Conservation (phyloP, 2,329 filamentous ascomycete genomes). For the Biscogniauxia mediterranea region DNA sequence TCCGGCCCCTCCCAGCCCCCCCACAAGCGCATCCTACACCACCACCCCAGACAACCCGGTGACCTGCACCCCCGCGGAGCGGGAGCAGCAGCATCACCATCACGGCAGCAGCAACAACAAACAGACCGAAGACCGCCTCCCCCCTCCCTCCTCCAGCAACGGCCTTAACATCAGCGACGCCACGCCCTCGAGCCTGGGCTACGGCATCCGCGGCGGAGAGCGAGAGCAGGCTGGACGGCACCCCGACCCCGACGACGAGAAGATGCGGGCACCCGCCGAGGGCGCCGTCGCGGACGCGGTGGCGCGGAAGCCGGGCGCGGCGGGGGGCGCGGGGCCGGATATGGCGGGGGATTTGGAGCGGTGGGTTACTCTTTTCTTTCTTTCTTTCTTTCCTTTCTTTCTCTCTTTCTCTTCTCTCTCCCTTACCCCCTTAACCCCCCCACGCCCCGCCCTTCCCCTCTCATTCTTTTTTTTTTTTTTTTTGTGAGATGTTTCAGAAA, state of each 20-base stretch:
- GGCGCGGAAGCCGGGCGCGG: slow-evolving; percentile 29
- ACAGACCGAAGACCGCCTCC: slow-evolving; percentile 20
- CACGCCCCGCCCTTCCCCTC: too few relatives aligned
- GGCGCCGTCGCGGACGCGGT: slow-evolving; percentile 29
- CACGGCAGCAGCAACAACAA: too few relatives aligned
- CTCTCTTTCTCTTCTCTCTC: not conserved
- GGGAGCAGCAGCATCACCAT: slow-evolving; percentile 8
- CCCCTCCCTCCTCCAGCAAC: not conserved
- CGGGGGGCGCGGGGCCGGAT: slow-evolving; percentile 28
- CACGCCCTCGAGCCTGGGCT: slow-evolving; percentile 26
- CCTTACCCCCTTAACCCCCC: too few relatives aligned
- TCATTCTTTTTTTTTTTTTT: too few relatives aligned
- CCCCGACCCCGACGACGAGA: slow-evolving; percentile 31
- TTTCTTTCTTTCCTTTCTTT: not conserved
- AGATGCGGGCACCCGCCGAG: slow-evolving; percentile 30
- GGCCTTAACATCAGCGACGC: slow-evolving; percentile 16
- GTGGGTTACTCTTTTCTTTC: slow-evolving; percentile 17
- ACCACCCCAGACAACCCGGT: slow-evolving; percentile 26
- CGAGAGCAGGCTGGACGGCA: too few relatives aligned
- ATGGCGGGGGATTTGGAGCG: slow-evolving; percentile 31
- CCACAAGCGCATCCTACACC: slow-evolving; percentile 25
- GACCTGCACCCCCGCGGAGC: slow-evolving; percentile 26
- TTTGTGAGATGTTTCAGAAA: too few relatives aligned
- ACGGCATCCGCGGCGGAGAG: slow-evolving; percentile 24
- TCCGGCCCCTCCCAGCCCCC: slow-evolving; percentile 27